Evolutionary conservation across 768 basidiomycete species (phyloP), one percentile per base, ranked within the genome.

Genomic region (Harrya chromipes): DNA sequence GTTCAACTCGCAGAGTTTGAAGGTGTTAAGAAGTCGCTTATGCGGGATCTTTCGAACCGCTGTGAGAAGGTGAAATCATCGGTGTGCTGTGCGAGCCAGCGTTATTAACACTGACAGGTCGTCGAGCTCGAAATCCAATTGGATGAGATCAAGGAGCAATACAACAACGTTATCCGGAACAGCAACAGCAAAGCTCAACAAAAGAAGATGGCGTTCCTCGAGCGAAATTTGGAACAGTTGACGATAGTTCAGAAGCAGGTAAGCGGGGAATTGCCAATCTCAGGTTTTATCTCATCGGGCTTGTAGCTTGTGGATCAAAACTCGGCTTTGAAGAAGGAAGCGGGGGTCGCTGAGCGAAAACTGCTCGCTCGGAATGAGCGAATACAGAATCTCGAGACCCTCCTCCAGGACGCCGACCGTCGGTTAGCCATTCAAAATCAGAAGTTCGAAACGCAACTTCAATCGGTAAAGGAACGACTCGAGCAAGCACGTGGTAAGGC

Each of bases 1-100:
- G 88, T 94, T n/a, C 95, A 98, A 64, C 84, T 95, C 51, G 91
- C 94, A 52, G 97, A 99, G 66, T 99, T 99, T 69, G 97, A 99
- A 66, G 88, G 90, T 17, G 94, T 97, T 59, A 98, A 98, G 81
- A 95, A 97, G 75, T 95, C 90, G 41, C 81, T 99, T 54, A 97
- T 99, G 90, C 87, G 93, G 33, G 97, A 99, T 75, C 72, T 99
- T 60, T 95, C 97, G 74, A 97, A 99, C 70, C 94, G 97, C 24
- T 99, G 97, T 68, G 97, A 99, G 78, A 98, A 98, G 85, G 94
- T 91, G 71, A 58, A 35, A 29, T 52, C 43, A 39, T 48, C 53
- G 40, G 33, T 37, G 16, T 48, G 33, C 24, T 70, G 21, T 40
- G 44, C 50, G 41, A 23, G 20, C 43, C 38, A 42, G 43, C 46